Evolutionary conservation across 495 filamentous ascomycete genomes (phyloP), one percentile per base, ranked within the genome.

Genomic region (Aspergillus cavernicola): DNA sequence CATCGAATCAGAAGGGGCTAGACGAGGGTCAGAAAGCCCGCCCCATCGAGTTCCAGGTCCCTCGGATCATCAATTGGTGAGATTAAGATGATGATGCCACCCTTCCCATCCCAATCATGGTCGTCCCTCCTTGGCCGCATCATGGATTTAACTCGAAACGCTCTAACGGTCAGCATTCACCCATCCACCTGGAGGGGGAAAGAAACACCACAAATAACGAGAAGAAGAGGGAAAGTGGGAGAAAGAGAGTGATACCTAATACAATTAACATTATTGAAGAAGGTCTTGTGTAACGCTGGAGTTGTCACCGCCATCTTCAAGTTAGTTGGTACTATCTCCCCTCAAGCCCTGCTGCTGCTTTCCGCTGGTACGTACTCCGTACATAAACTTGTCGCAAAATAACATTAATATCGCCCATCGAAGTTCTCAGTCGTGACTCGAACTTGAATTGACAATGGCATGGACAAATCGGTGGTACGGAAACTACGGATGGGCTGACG

Each of bases 111-210:
- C 44, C 39, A 35, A 51, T 55, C 42, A 36, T 23, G 23, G 59
- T 50, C 50, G 56, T 53, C 56, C 50, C 53, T 56, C 57, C 58
- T 63, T 53, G 52, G 49, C 52, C 55, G 59, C 63, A 47, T 66
- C 42, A 53, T 52, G 65, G 69, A 70, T 33, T 71, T 68, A 74
- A 76, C 69, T 67, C 70, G 71, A 76, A 74, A 76, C 72, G 73
- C 53, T 57, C 72, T 71, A 74, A 73, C 66, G 68, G 67, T 51
- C 62, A 56, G 46, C 48, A 20, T 55, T 45, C 43, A 22, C 45
- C n/a, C 28, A n/a, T 19, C 29, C 36, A 20, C 24, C n/a, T n/a
- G n/a, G n/a, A n/a, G n/a, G n/a, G n/a, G n/a, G n/a, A n/a, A n/a
- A n/a, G n/a, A n/a, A n/a, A 15, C 38, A 52, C 24, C 10, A 33